Conservation (phyloP, 2,329 filamentous ascomycete species). For the Beauveria sp. region DNA sequence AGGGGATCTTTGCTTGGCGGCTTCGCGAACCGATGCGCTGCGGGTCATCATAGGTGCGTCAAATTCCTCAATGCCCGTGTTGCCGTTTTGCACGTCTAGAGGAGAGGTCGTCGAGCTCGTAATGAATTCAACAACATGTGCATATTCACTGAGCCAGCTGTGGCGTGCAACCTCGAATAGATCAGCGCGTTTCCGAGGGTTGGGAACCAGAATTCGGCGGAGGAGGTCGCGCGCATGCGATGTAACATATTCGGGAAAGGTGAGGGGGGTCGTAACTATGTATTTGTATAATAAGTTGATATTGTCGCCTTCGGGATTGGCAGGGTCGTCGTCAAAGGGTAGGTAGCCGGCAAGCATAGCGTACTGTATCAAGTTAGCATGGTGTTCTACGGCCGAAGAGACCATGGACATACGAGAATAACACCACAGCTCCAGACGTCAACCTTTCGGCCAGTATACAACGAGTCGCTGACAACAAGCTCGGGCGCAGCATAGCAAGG, state of each 20-base stretch:
- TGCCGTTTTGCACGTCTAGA: slow-evolving; percentile 75
- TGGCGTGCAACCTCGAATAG: slow-evolving; percentile 95
- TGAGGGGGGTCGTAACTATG: slow-evolving; percentile 92
- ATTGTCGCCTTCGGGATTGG: slow-evolving; percentile 96
- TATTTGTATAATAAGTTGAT: slow-evolving; percentile 99
- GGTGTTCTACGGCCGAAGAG: not conserved
- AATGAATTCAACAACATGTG: slow-evolving; percentile 94
- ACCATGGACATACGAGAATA: slow-evolving; percentile 70
- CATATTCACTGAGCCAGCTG: slow-evolving; percentile 96
- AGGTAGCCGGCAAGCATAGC: slow-evolving; percentile 97
- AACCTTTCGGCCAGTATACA: slow-evolving; percentile 96
- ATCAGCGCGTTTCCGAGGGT: slow-evolving; percentile 89
- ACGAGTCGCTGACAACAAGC: slow-evolving; percentile 90
- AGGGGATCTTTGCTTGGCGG: slow-evolving; percentile 58
- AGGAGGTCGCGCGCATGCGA: slow-evolving; percentile 91
- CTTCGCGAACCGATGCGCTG: slow-evolving; percentile 87
- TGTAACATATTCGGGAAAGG: slow-evolving; percentile 97
- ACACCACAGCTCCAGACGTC: slow-evolving; percentile 99
- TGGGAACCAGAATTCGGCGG: slow-evolving; percentile 87
- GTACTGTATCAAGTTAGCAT: slow-evolving; percentile 52
- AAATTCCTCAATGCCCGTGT: slow-evolving; percentile 51
- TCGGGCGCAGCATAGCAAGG: slow-evolving; percentile 97
- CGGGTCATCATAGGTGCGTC: slow-evolving; percentile 62
- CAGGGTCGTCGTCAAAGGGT: slow-evolving; percentile 95
- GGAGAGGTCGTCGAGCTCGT: slow-evolving; percentile 89